Base-by-base conservation (phyloP, 2,329 filamentous ascomycete species). In the Xylariaceae sp. region DNA sequence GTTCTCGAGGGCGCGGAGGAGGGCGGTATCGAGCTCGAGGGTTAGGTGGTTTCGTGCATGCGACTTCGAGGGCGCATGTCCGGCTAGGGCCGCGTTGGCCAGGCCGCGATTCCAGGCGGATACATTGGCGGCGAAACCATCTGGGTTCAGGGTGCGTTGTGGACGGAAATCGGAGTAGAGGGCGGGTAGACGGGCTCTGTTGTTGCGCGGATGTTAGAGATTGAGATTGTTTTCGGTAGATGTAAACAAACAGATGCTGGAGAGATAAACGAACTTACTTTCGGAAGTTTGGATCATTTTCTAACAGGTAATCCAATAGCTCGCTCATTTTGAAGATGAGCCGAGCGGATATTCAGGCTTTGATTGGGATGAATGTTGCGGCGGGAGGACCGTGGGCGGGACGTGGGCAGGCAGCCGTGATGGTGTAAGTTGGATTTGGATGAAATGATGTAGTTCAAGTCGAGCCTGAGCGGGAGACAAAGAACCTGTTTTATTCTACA, bases 101-200 rank as follows among this genome's bases (percentile, higher is more conserved):
- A 96, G 80, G 1, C 86, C 91, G 45, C 83, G 82, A 59, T 87
- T 85, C 92, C 92, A 96, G 55, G 90, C 89, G 5, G 82, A 76
- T 48, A 90, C 79, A 72, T 96, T 96, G 49, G 91, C 90, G 17
- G 80, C 77, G 76, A 91, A 96, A 68, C 90, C 91, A 72, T 95
- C 90, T 1, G 91, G 90, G 70, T 96, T 96, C 18, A 89, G 84
- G 45, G 82, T 84, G 67, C 82, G 82, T 66, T 93, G 90, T 4
- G 84, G 75, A 44, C 85, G 80, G 71, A 96, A 96, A 73, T 96
- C 92, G 52, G 91, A 92, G 76, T 95, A 96, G 51, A 96, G 85
- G 4, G 91, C 92, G 10, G 90, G 87, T 10, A 96, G 81, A 53
- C 92, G 89, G 64, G 87, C 83, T 76, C 88, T 91, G 65, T 72